phyloP scores from a whole-genome alignment of 1,139 yeast genomes.

The Casaregolazyma suthepensis region DNA sequence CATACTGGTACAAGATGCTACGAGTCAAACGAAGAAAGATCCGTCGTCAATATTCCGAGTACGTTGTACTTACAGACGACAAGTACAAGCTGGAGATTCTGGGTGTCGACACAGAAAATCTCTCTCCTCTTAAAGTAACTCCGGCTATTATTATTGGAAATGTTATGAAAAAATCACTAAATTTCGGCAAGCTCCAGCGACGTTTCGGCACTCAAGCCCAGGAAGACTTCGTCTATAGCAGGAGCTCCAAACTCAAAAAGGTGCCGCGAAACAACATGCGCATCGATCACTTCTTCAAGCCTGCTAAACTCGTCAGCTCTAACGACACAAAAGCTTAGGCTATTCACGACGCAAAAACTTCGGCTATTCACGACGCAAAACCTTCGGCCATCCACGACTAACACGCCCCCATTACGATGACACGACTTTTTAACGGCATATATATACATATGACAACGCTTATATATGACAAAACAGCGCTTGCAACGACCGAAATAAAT shows the following conservation, averaged over 20 bases:
- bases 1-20: slow-evolving; percentile 3
- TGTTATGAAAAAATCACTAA: background rate
- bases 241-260: background rate
- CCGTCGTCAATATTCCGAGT: slow-evolving; percentile 1
- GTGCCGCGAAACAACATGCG: slow-evolving; percentile 5
- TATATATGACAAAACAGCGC: background rate
- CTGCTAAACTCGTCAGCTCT: background rate
- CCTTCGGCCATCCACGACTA: no score
- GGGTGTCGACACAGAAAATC: background rate
- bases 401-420: background rate
- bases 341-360: background rate
- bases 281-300: slow-evolving; percentile 5
- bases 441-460: background rate
- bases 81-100: background rate
- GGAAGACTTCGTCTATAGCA: background rate
- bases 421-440: background rate
- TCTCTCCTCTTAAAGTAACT: background rate
- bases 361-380: background rate
- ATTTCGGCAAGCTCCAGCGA: slow-evolving; percentile 1
- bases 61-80: background rate
- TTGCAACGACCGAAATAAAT: slow-evolving; percentile 4
- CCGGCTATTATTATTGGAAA: background rate
- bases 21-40: slow-evolving; percentile 5
- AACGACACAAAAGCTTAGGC: background rate
- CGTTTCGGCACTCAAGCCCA: background rate